Conservation (phyloP, 2,329 filamentous ascomycete species). For the Aciculosporium take region DNA sequence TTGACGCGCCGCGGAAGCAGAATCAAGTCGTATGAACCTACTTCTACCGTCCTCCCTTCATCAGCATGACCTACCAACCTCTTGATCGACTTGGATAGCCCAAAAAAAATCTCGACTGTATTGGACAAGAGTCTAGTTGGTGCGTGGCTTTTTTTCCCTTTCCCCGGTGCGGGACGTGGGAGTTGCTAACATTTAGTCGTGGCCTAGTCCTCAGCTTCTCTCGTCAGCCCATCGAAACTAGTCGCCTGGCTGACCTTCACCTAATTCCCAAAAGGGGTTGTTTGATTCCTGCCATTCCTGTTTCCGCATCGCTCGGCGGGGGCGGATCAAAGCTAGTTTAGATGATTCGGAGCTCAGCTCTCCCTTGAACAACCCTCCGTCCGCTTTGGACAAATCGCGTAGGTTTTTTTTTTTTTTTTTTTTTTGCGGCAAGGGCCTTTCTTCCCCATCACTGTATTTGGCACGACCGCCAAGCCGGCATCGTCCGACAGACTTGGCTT, state of each 20-base stretch:
- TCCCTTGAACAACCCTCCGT: neutral
- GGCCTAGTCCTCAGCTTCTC: too few species aligned
- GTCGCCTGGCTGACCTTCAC: too few species aligned
- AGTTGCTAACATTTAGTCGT: neutral
- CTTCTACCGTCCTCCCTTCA: too few species aligned
- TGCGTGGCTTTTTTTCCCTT: neutral
- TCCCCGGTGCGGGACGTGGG: too few species aligned
- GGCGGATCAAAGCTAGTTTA: neutral
- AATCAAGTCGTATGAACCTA: too few species aligned
- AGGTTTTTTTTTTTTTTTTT: too few species aligned
- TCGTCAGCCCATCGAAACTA: too few species aligned
- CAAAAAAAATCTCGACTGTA: neutral
- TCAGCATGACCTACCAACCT: neutral
- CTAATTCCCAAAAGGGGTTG: too few species aligned
- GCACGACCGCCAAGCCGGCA: neutral
- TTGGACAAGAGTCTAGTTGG: neutral
- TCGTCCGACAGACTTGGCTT: neutral
- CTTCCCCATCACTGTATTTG: neutral
- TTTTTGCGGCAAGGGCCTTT: neutral
- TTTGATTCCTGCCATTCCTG: neutral
- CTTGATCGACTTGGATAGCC: neutral
- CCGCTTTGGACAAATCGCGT: neutral
- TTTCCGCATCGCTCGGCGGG: neutral
- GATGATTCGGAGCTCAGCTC: neutral
- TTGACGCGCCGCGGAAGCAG: too few species aligned